Evolutionary conservation across 2,329 filamentous ascomycete species (phyloP).

Genomic region (Aspergillus ustus): DNA sequence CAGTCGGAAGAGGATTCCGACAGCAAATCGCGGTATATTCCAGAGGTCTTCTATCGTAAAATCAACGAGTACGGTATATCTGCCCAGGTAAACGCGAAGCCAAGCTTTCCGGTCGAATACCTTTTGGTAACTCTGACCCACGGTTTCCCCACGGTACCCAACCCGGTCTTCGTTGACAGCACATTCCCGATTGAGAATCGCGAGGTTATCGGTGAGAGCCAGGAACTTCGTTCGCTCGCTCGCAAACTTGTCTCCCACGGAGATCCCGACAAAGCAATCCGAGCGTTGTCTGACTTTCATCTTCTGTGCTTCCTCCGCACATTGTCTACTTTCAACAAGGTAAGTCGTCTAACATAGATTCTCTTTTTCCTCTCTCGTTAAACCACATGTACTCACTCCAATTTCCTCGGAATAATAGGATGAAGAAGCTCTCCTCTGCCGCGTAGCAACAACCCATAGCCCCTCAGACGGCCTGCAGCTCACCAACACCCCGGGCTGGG

Average conservation of each 20-base stretch:
- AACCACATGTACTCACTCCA: background rate
- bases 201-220: slow-evolving; percentile 80
- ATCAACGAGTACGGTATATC: slow-evolving; percentile 97
- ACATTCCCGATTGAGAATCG: slow-evolving; percentile 92
- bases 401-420: slow-evolving; percentile 62
- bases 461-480: slow-evolving; percentile 80
- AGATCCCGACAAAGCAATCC: slow-evolving; percentile 64
- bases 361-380: background rate
- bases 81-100: slow-evolving; percentile 96
- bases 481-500: slow-evolving; percentile 87
- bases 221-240: slow-evolving; percentile 73
- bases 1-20: slow-evolving; percentile 78
- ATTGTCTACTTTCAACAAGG: slow-evolving; percentile 83
- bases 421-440: slow-evolving; percentile 83
- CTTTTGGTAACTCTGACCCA: slow-evolving; percentile 94
- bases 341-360: slow-evolving; percentile 49
- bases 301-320: slow-evolving; percentile 84
- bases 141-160: slow-evolving; percentile 83
- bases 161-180: slow-evolving; percentile 72
- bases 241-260: slow-evolving; percentile 71
- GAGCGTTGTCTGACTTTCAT: slow-evolving; percentile 89
- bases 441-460: slow-evolving; percentile 80
- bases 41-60: slow-evolving; percentile 92
- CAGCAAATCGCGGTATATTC: slow-evolving; percentile 83
- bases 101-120: slow-evolving; percentile 94